Percentiles rank a stretch among this genome's conserved stretches.
Conservation (phyloP, 495 filamentous ascomycete genomes). For the Chaetomium cochliodes region DNA sequence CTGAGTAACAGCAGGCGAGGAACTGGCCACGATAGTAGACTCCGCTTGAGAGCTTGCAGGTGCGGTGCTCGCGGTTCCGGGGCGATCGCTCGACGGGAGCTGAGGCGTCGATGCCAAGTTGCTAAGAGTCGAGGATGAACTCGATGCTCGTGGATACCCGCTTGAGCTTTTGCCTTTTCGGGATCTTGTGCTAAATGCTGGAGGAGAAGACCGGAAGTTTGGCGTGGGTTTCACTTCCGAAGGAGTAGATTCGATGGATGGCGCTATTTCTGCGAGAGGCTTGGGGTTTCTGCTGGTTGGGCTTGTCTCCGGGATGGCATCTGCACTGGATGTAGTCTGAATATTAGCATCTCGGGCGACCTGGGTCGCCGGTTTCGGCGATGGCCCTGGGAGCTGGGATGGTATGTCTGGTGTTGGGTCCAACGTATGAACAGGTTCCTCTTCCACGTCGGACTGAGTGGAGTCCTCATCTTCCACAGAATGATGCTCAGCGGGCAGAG, state of each 20-base stretch:
- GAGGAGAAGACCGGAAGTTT: conserved; percentile 33
- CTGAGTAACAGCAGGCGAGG: conserved; percentile 37
- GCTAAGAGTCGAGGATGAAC: conserved; percentile 37
- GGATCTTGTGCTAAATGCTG: conserved; percentile 29
- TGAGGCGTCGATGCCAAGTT: conserved; percentile 39
- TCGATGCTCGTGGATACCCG: conserved; percentile 15
- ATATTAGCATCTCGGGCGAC: background rate
- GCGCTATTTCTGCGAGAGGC: background rate
- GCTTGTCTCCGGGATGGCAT: conserved; percentile 45
- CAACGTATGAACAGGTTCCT: conserved; percentile 16
- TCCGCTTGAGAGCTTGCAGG: conserved; percentile 11
- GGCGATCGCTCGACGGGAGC: conserved; percentile 33
- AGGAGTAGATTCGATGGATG: background rate
- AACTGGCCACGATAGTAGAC: conserved; percentile 21
- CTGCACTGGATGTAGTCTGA: conserved; percentile 26
- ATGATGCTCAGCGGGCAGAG: conserved; percentile 10
- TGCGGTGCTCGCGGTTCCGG: conserved; percentile 27
- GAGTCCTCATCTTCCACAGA: conserved; percentile 24
- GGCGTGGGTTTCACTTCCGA: conserved; percentile 11
- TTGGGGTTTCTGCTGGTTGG: conserved; percentile 26
- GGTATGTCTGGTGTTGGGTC: conserved; percentile 14
- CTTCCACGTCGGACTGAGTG: conserved; percentile 27
- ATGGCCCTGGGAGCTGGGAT: conserved; percentile 19
- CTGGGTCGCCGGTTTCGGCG: conserved; percentile 4
- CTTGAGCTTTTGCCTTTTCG: conserved; percentile 19